These are phyloP conservation scores for Verticillium zaregamsianum DNA, from an alignment of 2,329 filamentous ascomycete species.

Conservation along the genomic window DNA sequence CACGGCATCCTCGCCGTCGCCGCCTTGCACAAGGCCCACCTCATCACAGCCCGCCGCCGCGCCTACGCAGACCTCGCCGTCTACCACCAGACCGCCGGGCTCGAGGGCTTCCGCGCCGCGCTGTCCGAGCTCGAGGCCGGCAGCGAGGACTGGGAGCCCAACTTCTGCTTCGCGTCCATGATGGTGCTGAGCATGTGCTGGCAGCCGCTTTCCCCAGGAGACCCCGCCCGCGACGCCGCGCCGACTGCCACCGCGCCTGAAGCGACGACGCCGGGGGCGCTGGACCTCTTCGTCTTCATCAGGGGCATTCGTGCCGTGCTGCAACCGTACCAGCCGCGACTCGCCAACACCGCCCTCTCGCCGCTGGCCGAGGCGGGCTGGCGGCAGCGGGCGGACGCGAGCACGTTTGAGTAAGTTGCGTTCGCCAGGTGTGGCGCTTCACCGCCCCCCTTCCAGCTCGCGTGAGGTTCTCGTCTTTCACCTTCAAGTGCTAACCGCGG, in stretches of 20 bases:
- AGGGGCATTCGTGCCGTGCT: constrained; percentile 5
- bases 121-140: constrained; percentile 13
- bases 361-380: background rate
- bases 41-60: constrained; percentile 18
- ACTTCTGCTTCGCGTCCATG: constrained; percentile 37
- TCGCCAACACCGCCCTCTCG: background rate
- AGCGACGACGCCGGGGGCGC: background rate
- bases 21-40: constrained; percentile 24
- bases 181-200: constrained; percentile 22
- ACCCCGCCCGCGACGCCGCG: background rate
- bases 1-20: constrained; percentile 24
- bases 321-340: background rate
- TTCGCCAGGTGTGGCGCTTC: background rate
- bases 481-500: background rate
- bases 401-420: background rate
- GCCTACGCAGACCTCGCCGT: constrained; percentile 20
- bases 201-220: background rate
- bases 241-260: no score
- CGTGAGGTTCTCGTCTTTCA: background rate
- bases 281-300: constrained; percentile 8
- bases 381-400: constrained; percentile 1
- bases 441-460: background rate
- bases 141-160: constrained; percentile 19
- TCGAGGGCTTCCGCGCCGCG: constrained; percentile 20
- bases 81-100: constrained; percentile 24